Conservation (phyloP, 805 yeast genomes). For the Metschnikowia continentalis region DNA sequence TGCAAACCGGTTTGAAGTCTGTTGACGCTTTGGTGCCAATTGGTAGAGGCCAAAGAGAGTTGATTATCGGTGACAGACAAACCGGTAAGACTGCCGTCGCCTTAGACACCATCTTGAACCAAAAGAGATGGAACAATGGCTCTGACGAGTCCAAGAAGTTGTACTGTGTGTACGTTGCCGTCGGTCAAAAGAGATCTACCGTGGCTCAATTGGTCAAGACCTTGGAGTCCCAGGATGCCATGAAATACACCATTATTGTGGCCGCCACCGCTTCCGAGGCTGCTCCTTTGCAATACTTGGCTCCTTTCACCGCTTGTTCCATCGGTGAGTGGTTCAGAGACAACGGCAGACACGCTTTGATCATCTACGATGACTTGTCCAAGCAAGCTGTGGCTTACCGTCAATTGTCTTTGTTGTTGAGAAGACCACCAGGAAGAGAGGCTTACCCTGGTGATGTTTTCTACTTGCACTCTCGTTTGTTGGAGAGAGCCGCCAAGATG, state of each 20-base stretch:
- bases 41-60: constrained; percentile 99
- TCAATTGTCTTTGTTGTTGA: constrained; percentile 94
- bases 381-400: constrained; percentile 99
- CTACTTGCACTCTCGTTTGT: constrained; percentile 91
- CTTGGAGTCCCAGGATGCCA: constrained; percentile 95
- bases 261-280: constrained; percentile 99
- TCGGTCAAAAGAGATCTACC: constrained; percentile 99
- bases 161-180: constrained; percentile 99
- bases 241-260: constrained; percentile 95
- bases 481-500: constrained; percentile 98
- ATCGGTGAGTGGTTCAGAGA: constrained; percentile 99
- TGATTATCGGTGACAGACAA: constrained; percentile 99
- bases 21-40: constrained; percentile 99
- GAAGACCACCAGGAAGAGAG: constrained; percentile 97
- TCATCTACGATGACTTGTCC: constrained; percentile 96
- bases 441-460: constrained; percentile 97
- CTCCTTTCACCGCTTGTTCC: constrained; percentile 99
- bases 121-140: constrained; percentile 98
- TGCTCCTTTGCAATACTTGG: constrained; percentile 99
- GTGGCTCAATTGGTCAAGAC: constrained; percentile 99
- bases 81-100: constrained; percentile 99
- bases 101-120: constrained; percentile 95
- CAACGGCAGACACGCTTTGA: constrained; percentile 96
- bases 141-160: constrained; percentile 93
- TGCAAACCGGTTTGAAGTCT: constrained; percentile 99